Evolutionary conservation across 768 basidiomycete species (phyloP), one percentile per base, ranked within the genome.

Genomic region (Tricholoma saponaceum): DNA sequence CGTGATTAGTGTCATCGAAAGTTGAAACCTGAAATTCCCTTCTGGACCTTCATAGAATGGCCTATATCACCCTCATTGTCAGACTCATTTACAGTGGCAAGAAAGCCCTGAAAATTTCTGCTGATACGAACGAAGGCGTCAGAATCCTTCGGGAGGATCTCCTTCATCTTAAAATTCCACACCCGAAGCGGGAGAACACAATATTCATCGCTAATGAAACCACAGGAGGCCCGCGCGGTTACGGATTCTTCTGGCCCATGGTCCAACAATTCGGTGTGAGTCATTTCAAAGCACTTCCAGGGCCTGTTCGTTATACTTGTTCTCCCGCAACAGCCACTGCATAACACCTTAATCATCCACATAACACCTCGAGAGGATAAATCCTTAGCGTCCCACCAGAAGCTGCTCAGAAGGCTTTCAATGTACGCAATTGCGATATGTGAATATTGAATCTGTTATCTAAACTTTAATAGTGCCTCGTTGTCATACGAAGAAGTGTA

Each of bases 71-170:
- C 20, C 64, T 77, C 37, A 67, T 66, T 12, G 68, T 76, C 0
- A 70, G 66, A 5, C 56, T 76, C 32, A 68, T 65, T 44, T 77
- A 77, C 55, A 54, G 63, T 37, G 75, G 74, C 3, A 20, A 65
- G 25, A 76, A 77, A 57, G 73, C 74, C 0, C 71, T 68, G 55
- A 66, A 70, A 53, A 73, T 76, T 52, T 66, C 72, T 18, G 67
- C 70, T 33, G 66, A 60, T 32, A 66, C 65, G 9, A 20, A 52
- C 1, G 63, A 67, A 9, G 74, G 72, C 1, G 53, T 68, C 25
- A 44, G 44, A 1, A 60, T 69, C 6, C 57, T 79, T 46, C 64
- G 65, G 18, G 58, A 68, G 26, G 78, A 81, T 53, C 60, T 79
- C 43, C 23, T 56, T 6, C 53, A 52, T 0, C 63, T 81, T n/a